Evolutionary conservation across 345 rosid species (phyloP), one percentile per base, ranked within the genome.

Genomic region (Streptanthus diversifolius): DNA sequence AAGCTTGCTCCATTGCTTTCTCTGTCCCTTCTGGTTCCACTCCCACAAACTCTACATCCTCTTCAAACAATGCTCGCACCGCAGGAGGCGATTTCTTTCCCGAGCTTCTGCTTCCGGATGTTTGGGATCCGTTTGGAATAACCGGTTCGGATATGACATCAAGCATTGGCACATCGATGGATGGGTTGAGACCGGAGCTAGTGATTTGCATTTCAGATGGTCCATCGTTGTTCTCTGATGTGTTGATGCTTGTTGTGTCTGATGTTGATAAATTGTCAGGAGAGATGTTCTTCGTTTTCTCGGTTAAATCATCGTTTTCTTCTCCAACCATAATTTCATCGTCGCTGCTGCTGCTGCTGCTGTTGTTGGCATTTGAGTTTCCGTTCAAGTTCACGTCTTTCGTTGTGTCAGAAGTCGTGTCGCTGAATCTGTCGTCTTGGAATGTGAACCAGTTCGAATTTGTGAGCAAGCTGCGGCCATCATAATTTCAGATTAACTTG

Each of bases 401-500:
- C n/a, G 85, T 85, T 14, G 83, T 76, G 58, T 87, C 83, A 21
- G 73, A 57, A 62, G 87, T 82, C 70, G 90, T 70, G 51, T 81
- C 85, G 62, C 78, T 79, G 73, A 72, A 78, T 73, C 88, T 85
- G 13, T 92, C 89, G 10, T 92, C 97, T 87, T 90, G 92, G 82
- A 87, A 95, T 11, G 98, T 91, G 82, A 95, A 95, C 99, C 99
- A 95, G 80, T 95, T 80, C 60, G 99, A 90, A 73, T 90, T 90
- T 71, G 97, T 90, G 83, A 95, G 93, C 40, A 92, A 82, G 77
- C 91, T 91, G 85, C 86, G 4, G 40, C 47, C 52, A 24, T 51
- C 56, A 12, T 5, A 24, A 5, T 51, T 55, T 18, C 40, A 53
- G 63, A 54, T 73, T n/a, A 45, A 2, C 1, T 17, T 17, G 47